Base-by-base conservation (phyloP, 129 eudicot genomes). In the Flaveria robusta region DNA sequence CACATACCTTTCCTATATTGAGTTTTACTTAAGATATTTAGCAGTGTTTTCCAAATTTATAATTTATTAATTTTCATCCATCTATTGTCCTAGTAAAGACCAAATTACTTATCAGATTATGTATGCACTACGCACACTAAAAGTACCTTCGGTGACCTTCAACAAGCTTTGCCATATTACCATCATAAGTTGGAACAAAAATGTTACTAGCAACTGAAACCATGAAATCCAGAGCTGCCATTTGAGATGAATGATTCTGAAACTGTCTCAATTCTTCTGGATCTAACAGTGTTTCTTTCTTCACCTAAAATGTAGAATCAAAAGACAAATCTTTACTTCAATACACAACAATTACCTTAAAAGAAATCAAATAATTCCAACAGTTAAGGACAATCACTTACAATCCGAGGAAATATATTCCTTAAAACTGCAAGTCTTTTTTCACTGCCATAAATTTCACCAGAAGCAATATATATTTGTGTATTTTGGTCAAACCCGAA, bases 161-260 rank as follows among this genome's bases (percentile, higher is more conserved):
- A 34, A 94, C 99, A 8, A 94, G 86, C 77, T 85, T 94, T 66
- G 99, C 99, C 99, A 94, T 94, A 84, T 94, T 91, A 10, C 99
- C 97, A 79, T 91, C 96, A 65, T 94, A 94, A 43, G 99, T 86
- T 15, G 99, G 99, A 79, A 94, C 77, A 72, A 88, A 94, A 20
- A 86, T 74, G 76, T 88, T 82, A 82, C 99, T 94, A 34, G 97
- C 92, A 77, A 91, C 92, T 15, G 99, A 94, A 77, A 94, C 99
- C 85, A 91, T 89, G 72, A 94, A 94, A 86, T 94, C 99, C 2
- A 94, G 88, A 51, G 99, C 97, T 9, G 99, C 99, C 99, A 94
- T 94, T 82, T 94, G 99, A 59, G 97, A 91, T 22, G 99, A 94
- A 84, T 94, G 97, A 66, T 94, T 94, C 72, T 85, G 93, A 68